Base-by-base conservation (phyloP, 305 asterid genomes). In the Solanum aculeatissimum region DNA sequence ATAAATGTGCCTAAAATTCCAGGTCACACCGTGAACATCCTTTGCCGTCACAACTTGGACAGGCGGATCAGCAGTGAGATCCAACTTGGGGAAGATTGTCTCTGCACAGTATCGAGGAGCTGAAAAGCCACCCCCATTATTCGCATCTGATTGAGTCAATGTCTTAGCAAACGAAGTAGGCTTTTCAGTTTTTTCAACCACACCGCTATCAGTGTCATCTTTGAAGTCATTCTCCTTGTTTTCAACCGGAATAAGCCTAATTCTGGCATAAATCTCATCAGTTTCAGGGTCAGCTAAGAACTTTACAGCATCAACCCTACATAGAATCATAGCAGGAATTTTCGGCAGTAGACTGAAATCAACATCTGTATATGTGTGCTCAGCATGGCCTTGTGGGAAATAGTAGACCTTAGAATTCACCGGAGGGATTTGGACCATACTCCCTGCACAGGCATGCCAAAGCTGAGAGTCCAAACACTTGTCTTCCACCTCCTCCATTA, bases 101-200 rank as follows among this genome's bases (percentile, higher is more conserved):
- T 90, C 92, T 1, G 92, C 92, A 83, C 92, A 89, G 53, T 89
- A 90, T 87, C 91, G 86, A 3, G 92, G 92, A 23, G 87, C 91
- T 4, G 91, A 89, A 81, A 90, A 90, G 4, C 91, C 92, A 40
- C 92, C 92, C 53, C 92, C 92, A 68, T 90, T 90, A 84, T 90
- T 90, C 14, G 92, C 92, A 86, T 90, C 92, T 1, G 92, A 90
- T 49, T 90, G 91, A 14, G 92, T 90, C 90, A 90, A 84, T 74
- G 91, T 90, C 85, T 90, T 90, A 10, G 90, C 93, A 51, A 89
- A 90, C 16, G 90, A 89, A 51, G 84, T 81, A 43, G 93, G 91
- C 43, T 89, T 89, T n/a, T 89, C 90, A 45, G 83, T 83, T 11
- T 88, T 42, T 23, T 90, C 91, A 57, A 86, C 85, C 72, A 87